A percentile compares a stretch with the other conserved stretches of the same genome.
phyloP scores from a whole-genome alignment of 2,329 filamentous ascomycete genomes.

The Epichloe scottii region DNA sequence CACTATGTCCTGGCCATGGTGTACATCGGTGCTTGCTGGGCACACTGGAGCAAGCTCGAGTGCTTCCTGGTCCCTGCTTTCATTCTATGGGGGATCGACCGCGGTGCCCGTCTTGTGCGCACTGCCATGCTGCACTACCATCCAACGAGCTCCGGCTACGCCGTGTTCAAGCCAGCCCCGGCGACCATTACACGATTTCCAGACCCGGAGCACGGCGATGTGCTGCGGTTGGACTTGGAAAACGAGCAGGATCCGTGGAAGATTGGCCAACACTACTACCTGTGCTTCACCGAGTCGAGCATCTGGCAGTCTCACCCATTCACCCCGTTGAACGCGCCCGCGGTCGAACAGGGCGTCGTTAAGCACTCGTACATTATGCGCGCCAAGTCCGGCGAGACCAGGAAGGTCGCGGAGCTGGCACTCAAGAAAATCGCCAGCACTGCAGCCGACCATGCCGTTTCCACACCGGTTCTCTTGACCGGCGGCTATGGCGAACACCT shows the following conservation, averaged over 20 bases:
- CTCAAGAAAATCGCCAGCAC: constrained; percentile 21
- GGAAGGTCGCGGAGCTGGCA: constrained; percentile 35
- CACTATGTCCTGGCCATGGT: constrained; percentile 63
- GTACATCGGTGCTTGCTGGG: constrained; percentile 65
- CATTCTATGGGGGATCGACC: constrained; percentile 52
- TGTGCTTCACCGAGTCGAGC: constrained; percentile 52
- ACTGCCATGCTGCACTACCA: constrained; percentile 49
- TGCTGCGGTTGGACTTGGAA: constrained; percentile 54
- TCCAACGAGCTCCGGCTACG: constrained; percentile 23
- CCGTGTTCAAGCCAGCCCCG: constrained; percentile 40
- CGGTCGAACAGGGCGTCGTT: constrained; percentile 25
- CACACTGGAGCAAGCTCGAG: constrained; percentile 55
- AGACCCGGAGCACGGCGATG: constrained; percentile 43
- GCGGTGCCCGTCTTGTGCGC: constrained; percentile 43
- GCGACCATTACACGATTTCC: constrained; percentile 35
- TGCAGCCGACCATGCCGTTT: constrained; percentile 13
- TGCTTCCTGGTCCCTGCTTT: constrained; percentile 59
- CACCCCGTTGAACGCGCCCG: constrained; percentile 46
- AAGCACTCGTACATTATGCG: constrained; percentile 45
- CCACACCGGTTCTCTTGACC: constrained; percentile 45
- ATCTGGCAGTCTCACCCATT: constrained; percentile 66
- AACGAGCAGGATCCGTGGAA: constrained; percentile 49
- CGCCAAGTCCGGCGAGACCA: constrained; percentile 47
- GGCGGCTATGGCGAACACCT: constrained; percentile 50
- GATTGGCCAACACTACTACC: constrained; percentile 59